Evolutionary conservation across 129 eudicot genomes (phyloP), one percentile per base, ranked within the genome.

Genomic region (Flaveria brownii): DNA sequence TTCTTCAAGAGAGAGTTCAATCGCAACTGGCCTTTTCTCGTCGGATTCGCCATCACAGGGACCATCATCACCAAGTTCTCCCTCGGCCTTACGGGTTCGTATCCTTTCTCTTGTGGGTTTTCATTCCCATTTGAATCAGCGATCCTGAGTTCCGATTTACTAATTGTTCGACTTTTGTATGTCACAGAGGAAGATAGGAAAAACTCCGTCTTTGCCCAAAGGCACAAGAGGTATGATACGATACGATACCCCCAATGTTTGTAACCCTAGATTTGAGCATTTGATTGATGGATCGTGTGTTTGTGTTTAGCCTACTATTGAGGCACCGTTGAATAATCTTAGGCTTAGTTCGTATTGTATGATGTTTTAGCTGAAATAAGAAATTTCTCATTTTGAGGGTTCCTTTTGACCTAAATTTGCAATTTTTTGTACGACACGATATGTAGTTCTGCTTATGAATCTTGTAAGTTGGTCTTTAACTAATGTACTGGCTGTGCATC

Each of bases 31-130:
- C 83, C 86, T 14, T 78, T 83, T 20, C 83, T 83, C 45, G 80
- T 83, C 70, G 96, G 96, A 8, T 90, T 90, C 78, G 88, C 90
- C 70, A 26, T 87, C 77, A 90, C 96, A 60, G 96, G 96, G 42
- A 10, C 87, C 59, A 78, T 87, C 81, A 82, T 87, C 80, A 85
- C 90, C 84, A 90, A 87, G 80, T 14, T 90, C 11, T 83, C 96
- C 73, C 88, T 87, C 54, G 81, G 90, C 41, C 87, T 90, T 43
- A 78, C 96, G 11, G 96, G 96, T 90, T 47, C 43, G 47, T 73
- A 22, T 36, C 3, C n/a, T 46, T 52, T 41, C 68, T 51, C 8
- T 16, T 51, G 13, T 11, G 39, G 51, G 9, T 55, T 14, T 12
- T 68, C 50, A 45, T 55, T 33, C 18, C n/a, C 60, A 7, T 36